Base-by-base conservation (phyloP, 345 rosid genomes). In the Cardamine occulta region DNA sequence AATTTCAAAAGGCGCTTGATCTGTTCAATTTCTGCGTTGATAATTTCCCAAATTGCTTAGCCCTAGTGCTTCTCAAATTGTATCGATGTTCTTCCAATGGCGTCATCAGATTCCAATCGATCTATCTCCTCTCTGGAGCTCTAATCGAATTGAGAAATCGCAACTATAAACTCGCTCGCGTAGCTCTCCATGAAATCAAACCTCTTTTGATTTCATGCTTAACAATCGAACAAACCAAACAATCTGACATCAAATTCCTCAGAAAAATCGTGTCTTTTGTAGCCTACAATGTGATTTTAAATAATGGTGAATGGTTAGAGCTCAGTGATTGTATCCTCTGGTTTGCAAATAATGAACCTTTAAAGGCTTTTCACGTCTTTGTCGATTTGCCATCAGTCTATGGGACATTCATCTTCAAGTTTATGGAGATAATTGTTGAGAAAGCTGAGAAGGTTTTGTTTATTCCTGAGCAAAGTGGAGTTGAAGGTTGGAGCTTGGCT, bases 181-280 rank as follows among this genome's bases (percentile, higher is more conserved):
- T 12, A 6, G 21, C 51, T 15, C 55, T 76, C 8, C 0, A 55
- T 4, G 57, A 52, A 2, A 68, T 69, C 39, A 76, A 68, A 11
- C 56, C 63, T 0, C 13, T 53, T 10, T 0, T 76, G 57, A 32
- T 76, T 6, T 76, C 74, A 8, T 61, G 74, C 40, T 7, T 76
- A 61, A 49, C 0, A 40, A 53, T 31, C 24, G 1, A 31, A 68
- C 28, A 61, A 31, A 31, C 34, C 34, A 5, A 31, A 31, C 7
- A 5, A 31, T 21, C 49, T 7, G 70, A 76, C 0, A 2, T 35
- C 28, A 4, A 5, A 11, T 10, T 29, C 47, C 14, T 75, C n/a
- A 2, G 39, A 7, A 19, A 11, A 5, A 52, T 75, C 39, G 63
- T 61, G 0, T 51, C 62, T 51, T 52, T 29, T 0, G 47, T 68